These are phyloP conservation scores for Aspergillus funiculosus DNA, from an alignment of 495 filamentous ascomycete species.

Conservation along the genomic window DNA sequence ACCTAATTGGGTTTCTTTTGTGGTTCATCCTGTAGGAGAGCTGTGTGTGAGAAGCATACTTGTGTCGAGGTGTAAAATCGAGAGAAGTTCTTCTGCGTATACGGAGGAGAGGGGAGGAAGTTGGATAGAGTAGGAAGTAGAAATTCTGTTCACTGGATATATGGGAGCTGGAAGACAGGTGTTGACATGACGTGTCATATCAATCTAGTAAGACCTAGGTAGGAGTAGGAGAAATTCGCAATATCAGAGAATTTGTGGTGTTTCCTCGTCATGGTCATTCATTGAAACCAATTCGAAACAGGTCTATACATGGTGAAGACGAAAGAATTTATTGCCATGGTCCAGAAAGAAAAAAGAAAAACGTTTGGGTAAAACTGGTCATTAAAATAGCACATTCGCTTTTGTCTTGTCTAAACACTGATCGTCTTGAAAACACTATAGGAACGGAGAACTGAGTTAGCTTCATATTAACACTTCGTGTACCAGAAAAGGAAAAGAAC, in stretches of 20 bases:
- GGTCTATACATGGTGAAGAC: slow-evolving; percentile 3
- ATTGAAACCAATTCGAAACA: not conserved
- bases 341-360: not conserved
- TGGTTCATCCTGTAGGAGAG: too few species aligned
- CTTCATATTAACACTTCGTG: not conserved
- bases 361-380: slow-evolving; percentile 6
- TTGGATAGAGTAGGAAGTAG: too few species aligned
- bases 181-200: slow-evolving; percentile 5
- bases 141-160: too few species aligned
- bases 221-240: not conserved
- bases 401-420: slow-evolving; percentile 46
- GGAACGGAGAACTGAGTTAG: slow-evolving; percentile 17
- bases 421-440: slow-evolving; percentile 52
- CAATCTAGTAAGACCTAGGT: too few species aligned
- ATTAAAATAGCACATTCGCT: slow-evolving; percentile 9
- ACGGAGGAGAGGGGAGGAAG: too few species aligned
- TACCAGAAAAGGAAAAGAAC: slow-evolving; percentile 13
- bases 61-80: too few species aligned
- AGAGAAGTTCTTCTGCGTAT: too few species aligned
- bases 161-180: too few species aligned
- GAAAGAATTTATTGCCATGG: not conserved
- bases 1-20: too few species aligned
- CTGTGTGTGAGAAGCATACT: too few species aligned
- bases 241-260: not conserved
- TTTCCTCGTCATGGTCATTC: not conserved